Evolutionary conservation across 371 early-diverging fungal genomes (phyloP).

Genomic region (Apophysomyces ossiformis): DNA sequence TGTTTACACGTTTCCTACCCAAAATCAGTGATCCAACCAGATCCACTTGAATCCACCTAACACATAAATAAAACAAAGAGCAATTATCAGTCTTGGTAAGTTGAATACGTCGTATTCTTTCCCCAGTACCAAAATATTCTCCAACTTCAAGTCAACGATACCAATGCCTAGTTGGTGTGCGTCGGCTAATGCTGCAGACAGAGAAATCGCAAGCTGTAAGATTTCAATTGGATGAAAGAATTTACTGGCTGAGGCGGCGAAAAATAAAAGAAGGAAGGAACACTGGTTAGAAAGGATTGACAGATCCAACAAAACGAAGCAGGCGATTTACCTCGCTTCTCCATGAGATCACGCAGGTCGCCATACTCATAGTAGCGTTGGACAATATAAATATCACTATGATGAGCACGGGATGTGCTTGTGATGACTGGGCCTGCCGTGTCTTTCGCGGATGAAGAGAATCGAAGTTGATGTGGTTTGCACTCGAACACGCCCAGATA

Average conservation of each 20-base stretch:
- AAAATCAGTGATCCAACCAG: constrained; percentile 45
- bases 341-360: constrained; percentile 36
- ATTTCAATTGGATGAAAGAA: constrained; percentile 30
- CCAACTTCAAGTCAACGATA: constrained; percentile 44
- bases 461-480: constrained; percentile 4
- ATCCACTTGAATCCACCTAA: constrained; percentile 33
- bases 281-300: too few relatives aligned
- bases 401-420: neutral
- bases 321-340: constrained; percentile 7
- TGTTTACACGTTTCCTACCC: constrained; percentile 23
- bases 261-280: neutral
- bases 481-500: constrained; percentile 36
- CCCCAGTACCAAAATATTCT: constrained; percentile 34
- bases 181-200: constrained; percentile 39
- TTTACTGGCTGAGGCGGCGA: constrained; percentile 3
- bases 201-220: constrained; percentile 30
- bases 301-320: too few relatives aligned
- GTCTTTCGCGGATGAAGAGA: neutral
- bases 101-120: neutral
- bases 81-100: too few relatives aligned
- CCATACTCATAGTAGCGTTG: constrained; percentile 35
- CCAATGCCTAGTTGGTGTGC: constrained; percentile 37
- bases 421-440: neutral
- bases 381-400: constrained; percentile 21
- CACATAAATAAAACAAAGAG: neutral